A percentile compares a stretch with the other conserved stretches of the same genome.
Conservation (phyloP, 148 eudicot species). For the Vaccinium myrtillus region DNA sequence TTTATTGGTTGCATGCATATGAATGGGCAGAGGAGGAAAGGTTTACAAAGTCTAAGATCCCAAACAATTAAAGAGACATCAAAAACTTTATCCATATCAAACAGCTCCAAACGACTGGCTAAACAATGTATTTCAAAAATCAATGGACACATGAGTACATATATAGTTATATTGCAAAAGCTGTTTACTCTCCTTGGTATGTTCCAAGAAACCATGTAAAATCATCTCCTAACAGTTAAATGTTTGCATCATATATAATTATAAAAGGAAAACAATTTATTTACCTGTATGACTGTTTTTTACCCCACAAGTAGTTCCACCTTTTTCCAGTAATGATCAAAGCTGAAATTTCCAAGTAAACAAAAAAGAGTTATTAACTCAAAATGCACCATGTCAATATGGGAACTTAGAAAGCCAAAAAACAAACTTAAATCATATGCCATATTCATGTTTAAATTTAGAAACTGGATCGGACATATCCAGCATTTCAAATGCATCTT, state of each 20-base stretch:
- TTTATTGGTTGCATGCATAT: too few species aligned
- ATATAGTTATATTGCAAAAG: too few species aligned
- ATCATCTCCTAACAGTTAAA: background rate
- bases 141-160: too few species aligned
- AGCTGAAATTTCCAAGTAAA: slow-evolving; percentile 34
- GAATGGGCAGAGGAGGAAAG: too few species aligned
- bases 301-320: slow-evolving; percentile 93
- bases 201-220: too few species aligned
- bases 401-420: background rate
- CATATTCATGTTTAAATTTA: background rate
- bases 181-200: too few species aligned
- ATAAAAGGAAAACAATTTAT: background rate
- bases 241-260: slow-evolving; percentile 14
- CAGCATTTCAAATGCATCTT: background rate
- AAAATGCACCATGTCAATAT: background rate
- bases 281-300: slow-evolving; percentile 93
- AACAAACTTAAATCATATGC: background rate
- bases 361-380: background rate
- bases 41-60: too few species aligned
- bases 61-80: too few species aligned
- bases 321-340: slow-evolving; percentile 99
- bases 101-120: too few species aligned
- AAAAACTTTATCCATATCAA: too few species aligned
- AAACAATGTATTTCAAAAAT: too few species aligned
- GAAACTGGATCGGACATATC: background rate